Conservation (phyloP, 257 asterid genomes). For the Fraxinus cuspidata region DNA sequence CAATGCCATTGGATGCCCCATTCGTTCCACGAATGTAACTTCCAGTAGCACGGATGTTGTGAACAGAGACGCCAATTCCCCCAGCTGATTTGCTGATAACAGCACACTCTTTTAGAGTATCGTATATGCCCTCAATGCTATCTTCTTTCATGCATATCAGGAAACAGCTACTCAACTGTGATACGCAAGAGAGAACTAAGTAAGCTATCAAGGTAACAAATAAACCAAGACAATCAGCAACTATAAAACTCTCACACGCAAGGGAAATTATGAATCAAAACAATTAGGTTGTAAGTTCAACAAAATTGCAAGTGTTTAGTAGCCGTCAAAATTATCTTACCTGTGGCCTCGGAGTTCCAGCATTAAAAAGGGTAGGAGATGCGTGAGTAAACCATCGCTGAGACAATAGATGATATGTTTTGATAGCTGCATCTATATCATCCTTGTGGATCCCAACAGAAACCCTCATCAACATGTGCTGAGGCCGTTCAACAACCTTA, state of each 20-base stretch:
- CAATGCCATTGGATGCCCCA: slow-evolving; percentile 93
- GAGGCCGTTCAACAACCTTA: slow-evolving; percentile 93
- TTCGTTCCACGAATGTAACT: slow-evolving; percentile 97
- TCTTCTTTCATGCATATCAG: slow-evolving; percentile 95
- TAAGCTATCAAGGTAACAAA: background rate
- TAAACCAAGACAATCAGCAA: background rate
- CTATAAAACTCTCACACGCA: background rate
- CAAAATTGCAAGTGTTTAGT: background rate
- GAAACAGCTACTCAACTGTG: slow-evolving; percentile 97
- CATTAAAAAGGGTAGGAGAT: slow-evolving; percentile 92
- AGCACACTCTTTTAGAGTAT: slow-evolving; percentile 95
- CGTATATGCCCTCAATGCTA: slow-evolving; percentile 95
- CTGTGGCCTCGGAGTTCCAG: slow-evolving; percentile 98
- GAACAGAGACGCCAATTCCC: slow-evolving; percentile 90
- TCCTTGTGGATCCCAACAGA: slow-evolving; percentile 92
- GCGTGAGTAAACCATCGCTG: slow-evolving; percentile 83
- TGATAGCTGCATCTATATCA: slow-evolving; percentile 42
- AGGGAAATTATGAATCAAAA: background rate
- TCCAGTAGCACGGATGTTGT: slow-evolving; percentile 94
- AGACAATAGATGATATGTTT: slow-evolving; percentile 56
- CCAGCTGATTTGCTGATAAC: slow-evolving; percentile 97
- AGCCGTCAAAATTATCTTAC: slow-evolving; percentile 37
- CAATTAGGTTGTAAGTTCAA: background rate
- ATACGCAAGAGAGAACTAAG: background rate
- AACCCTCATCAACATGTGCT: slow-evolving; percentile 97